Conservation (phyloP, 345 rosid species). For the Lagerstroemia speciosa region DNA sequence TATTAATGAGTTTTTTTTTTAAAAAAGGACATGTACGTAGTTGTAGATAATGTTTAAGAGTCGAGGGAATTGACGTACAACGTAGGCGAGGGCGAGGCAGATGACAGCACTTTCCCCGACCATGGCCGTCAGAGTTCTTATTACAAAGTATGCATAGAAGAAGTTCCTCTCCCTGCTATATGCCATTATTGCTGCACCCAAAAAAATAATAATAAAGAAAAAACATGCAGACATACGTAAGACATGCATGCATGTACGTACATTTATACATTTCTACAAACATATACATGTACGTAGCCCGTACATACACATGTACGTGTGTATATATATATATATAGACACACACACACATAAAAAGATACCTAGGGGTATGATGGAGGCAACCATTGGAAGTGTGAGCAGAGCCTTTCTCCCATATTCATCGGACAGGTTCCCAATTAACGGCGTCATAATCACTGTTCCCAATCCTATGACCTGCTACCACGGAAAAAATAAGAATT, state of each 20-base stretch:
- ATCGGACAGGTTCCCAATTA: conserved; percentile 55
- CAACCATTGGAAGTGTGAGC: conserved; percentile 52
- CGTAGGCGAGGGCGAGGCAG: conserved; percentile 78
- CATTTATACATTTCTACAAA: background rate
- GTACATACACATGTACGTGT: too few species aligned
- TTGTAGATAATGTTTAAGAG: too few species aligned
- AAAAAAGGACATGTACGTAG: too few species aligned
- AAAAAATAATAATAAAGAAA: too few species aligned
- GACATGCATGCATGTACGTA: too few species aligned
- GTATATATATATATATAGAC: background rate
- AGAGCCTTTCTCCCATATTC: conserved; percentile 53
- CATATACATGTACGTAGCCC: too few species aligned
- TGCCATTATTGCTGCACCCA: conserved; percentile 62
- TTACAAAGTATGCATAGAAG: conserved; percentile 54
- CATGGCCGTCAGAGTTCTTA: conserved; percentile 56
- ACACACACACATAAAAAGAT: background rate
- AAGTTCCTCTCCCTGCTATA: conserved; percentile 50
- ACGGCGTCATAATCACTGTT: conserved; percentile 45
- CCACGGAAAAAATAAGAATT: background rate
- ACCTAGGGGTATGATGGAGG: conserved; percentile 44
- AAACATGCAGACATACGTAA: too few species aligned
- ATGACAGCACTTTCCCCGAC: conserved; percentile 49
- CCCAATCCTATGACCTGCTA: conserved; percentile 54
- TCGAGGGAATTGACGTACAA: conserved; percentile 29
- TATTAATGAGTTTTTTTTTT: too few species aligned